A percentile compares a stretch with the other conserved stretches of the same genome.
These are phyloP conservation scores for Thielaviopsis musarum DNA, from an alignment of 2,329 filamentous ascomycete species.

Conservation along the genomic window DNA sequence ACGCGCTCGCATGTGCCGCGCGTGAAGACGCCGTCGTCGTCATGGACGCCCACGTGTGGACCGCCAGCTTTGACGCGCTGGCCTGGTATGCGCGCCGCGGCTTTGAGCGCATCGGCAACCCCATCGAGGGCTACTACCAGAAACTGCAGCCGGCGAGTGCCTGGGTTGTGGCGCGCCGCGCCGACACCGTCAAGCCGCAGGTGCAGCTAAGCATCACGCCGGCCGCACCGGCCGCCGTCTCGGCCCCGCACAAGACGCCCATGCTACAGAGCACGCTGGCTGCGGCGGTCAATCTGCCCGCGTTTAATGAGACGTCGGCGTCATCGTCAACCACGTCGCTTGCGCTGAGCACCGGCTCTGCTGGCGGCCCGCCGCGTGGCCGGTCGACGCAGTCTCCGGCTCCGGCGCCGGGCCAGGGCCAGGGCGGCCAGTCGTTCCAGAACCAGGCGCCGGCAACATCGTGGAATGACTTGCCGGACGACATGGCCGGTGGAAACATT, in stretches of 20 bases:
- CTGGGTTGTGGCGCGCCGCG: slow-evolving; percentile 37
- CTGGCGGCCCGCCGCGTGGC: slow-evolving; percentile 13
- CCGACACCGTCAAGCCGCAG: slow-evolving; percentile 14
- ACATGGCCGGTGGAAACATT: slow-evolving; percentile 31
- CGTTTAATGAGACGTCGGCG: slow-evolving; percentile 13
- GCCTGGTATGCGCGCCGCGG: slow-evolving; percentile 44
- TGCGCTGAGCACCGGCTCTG: slow-evolving; percentile 10
- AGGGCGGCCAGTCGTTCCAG: slow-evolving; percentile 35
- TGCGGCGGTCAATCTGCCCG: not conserved
- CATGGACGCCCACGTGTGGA: slow-evolving; percentile 53
- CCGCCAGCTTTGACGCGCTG: slow-evolving; percentile 44
- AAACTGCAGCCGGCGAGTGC: slow-evolving; percentile 44
- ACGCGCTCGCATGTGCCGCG: slow-evolving; percentile 27
- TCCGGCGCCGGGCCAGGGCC: slow-evolving; percentile 16
- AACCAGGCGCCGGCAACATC: slow-evolving; percentile 41
- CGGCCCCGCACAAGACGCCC: slow-evolving; percentile 11
- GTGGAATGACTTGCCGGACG: slow-evolving; percentile 49
- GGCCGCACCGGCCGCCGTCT: slow-evolving; percentile 14
- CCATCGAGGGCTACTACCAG: slow-evolving; percentile 43
- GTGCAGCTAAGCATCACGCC: slow-evolving; percentile 23
- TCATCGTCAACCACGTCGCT: slow-evolving; percentile 20
- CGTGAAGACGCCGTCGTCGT: slow-evolving; percentile 23
- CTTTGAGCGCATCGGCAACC: slow-evolving; percentile 31
- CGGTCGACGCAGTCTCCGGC: slow-evolving; percentile 14
- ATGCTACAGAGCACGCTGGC: slow-evolving; percentile 6